Evolutionary conservation across 192 early-diverging fungal genomes (phyloP).

Genomic region (Backusella westeae): DNA sequence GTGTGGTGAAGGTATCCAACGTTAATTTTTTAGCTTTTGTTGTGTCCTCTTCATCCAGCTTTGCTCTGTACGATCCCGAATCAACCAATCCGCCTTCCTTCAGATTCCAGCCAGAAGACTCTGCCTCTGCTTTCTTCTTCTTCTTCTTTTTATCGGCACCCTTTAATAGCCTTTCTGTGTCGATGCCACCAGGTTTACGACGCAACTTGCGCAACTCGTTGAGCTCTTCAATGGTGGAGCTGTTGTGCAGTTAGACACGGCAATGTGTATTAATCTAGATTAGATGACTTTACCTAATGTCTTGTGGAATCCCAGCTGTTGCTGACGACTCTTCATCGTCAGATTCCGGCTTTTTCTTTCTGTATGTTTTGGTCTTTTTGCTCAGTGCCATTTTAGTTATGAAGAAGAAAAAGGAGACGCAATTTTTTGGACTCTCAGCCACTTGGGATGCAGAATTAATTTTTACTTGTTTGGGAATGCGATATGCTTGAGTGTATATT

Average conservation of each 20-base stretch:
- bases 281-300: conserved; percentile 7
- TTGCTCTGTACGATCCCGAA: conserved; percentile 37
- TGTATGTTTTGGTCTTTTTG: conserved; percentile 20
- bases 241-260: neutral
- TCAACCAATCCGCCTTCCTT: conserved; percentile 59
- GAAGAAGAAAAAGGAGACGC: no score
- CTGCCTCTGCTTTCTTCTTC: conserved; percentile 23
- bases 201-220: conserved; percentile 59
- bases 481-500: neutral
- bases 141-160: conserved; percentile 58
- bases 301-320: neutral
- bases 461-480: neutral
- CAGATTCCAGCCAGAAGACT: conserved; percentile 57
- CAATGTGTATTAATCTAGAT: neutral
- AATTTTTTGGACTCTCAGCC: neutral
- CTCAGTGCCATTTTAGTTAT: neutral
- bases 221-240: conserved; percentile 51
- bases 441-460: neutral
- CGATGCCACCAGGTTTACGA: conserved; percentile 54
- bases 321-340: conserved; percentile 17
- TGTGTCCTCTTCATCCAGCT: conserved; percentile 19
- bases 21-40: conserved; percentile 38
- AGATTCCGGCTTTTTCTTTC: conserved; percentile 29
- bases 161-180: conserved; percentile 50
- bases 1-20: conserved; percentile 65